Base-by-base conservation (phyloP, 75 land plant genomes). In the Sequoia sempervirens region DNA sequence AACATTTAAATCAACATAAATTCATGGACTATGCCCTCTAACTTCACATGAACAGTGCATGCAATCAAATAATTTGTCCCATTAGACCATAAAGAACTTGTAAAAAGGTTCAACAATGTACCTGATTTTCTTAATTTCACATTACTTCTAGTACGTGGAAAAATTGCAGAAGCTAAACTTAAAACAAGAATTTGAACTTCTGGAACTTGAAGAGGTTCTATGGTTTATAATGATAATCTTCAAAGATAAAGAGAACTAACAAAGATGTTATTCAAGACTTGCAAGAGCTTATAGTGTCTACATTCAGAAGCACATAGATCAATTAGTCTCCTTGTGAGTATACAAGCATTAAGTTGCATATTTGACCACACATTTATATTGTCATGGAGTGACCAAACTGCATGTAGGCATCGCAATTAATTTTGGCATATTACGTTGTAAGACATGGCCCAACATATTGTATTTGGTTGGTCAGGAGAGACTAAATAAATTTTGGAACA, bases 261-360 rank as follows among this genome's bases (percentile, higher is more conserved):
- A 75, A 75, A 78, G 15, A n/a, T 43, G 45, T 78, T 78, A 45
- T 45, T 45, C 80, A 78, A 78, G 50, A 78, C 4, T 45, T 78
- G 2, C 45, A 75, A 38, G 9, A 38, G 43, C 43, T 40, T 75
- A 7, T 43, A 78, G 45, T 69, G 80, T 78, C 47, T 3, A 43
- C n/a, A 37, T 78, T 78, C 47, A 41, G 28, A 43, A 41, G n/a
- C 80, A n/a, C 50, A 78, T 26, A 78, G 3, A 26, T 45, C 32
- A 15, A 70, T 70, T 70, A 32, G 73, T 70, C 36, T 70, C 3
- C 30, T 26, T 64, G n/a, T 26, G 28, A 26, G 36, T 70, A 32
- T 69, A 70, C 32, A 70, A 70, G 36, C 73, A 70, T 70, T 13
- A 70, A 32, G 10, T 32, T 70, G 36, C 15, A 32, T 32, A 70